Base-by-base conservation (phyloP, 1,139 yeast genomes). In the Meyerozyma carpophila region DNA sequence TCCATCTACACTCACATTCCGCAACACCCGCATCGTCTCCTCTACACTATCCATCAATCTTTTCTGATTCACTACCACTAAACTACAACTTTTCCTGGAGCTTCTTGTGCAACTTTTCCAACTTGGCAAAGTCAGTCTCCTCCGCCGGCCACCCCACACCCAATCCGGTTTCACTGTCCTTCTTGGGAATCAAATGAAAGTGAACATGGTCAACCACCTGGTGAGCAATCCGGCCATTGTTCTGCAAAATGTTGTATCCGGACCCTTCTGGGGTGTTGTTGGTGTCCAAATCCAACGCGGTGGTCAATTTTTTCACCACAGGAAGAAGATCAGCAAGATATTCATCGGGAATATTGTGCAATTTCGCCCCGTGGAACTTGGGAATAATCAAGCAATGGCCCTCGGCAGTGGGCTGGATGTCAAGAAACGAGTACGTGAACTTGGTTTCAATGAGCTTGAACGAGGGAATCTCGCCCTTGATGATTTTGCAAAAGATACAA, bases 181-280 rank as follows among this genome's bases (percentile, higher is more conserved):
- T 75, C 75, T 91, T 91, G 38, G 98, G 98, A 58, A 93, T 93
- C 65, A 93, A 79, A 62, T 93, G 98, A 76, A 93, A 86, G 64
- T 91, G 98, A 46, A 91, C 97, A 63, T 93, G 98, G 57, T 86
- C 95, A 48, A 93, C 97, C 47, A 75, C 81, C 66, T 93, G 98
- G 62, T 91, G 97, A 20, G 98, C 98, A 59, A 90, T 82, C 56
- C 86, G 67, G 34, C 97, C 98, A 55, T 93, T 91, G 73, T 93
- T 93, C 65, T 91, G 98, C 52, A 91, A 73, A 26, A 91, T 64
- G 61, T 91, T 91, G 76, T 91, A 91, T 36, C 97, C 96, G 40
- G 70, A 75, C 34, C 93, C 90, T 8, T 82, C 85, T 5, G 84
- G 84, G 8, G 71, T 59, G 48, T 68, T 51, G 53, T 70, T 68